Base-by-base conservation (phyloP, 1,139 yeast genomes). In the Lodderomyces pseudojiufengensis region DNA sequence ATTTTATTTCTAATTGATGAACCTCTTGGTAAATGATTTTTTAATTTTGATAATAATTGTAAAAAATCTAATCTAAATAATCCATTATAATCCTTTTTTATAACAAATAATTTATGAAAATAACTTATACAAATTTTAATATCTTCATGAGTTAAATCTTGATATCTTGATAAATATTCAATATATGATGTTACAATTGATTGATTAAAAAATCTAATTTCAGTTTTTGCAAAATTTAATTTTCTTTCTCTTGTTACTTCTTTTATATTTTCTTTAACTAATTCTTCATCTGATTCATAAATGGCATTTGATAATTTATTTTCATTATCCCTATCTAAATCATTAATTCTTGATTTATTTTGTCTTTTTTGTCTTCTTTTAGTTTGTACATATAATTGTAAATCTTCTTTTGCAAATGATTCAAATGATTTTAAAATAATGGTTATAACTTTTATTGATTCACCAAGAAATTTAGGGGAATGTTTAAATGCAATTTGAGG, bases 21-120 rank as follows among this genome's bases (percentile, higher is more conserved):
- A 2, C 59, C 45, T 32, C 54, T 43, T 0, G 75, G 67, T 23
- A 69, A 49, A 37, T 48, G 52, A 27, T 47, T 47, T 25, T 69
- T 51, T 27, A 70, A 50, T 31, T 51, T 57, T 37, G 61, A 61
- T 15, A 70, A 43, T 9, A 59, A 42, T 13, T 57, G 55, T 69
- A 92, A 75, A 49, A 92, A 78, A 54, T 92, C 97, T 26, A 92
- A 57, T 32, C 96, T 68, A 51, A 71, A 83, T 27, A 90, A 63
- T 9, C 79, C 72, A 24, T 78, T 78, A 40, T 73, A 75, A 42
- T 80, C 83, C 24, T 78, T 73, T 40, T 78, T 70, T 0, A 63
- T 53, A 36, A 82, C 80, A 48, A 88, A 80, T 0, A 87, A 59
- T 26, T 86, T 66, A 52, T 86, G 88, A 50, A 88, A 79, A 52